These are phyloP conservation scores for Bipolaris bicolor DNA, from an alignment of 2,329 filamentous ascomycete species.

Conservation along the genomic window DNA sequence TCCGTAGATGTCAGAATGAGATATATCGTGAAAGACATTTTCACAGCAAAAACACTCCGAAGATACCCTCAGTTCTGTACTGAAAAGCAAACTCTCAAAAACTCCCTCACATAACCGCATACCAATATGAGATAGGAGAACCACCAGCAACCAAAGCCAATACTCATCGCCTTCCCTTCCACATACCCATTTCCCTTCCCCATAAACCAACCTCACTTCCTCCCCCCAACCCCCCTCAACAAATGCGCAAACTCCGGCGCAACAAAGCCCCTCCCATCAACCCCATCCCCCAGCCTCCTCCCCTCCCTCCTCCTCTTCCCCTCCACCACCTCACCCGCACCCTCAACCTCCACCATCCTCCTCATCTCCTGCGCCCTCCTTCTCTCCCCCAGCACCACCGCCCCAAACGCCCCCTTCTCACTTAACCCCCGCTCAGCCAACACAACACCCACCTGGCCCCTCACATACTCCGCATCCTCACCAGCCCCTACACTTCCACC, in stretches of 20 bases:
- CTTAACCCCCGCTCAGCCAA: background rate
- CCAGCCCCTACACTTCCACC: background rate
- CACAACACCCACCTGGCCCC: slow-evolving; percentile 19
- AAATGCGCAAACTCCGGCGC: slow-evolving; percentile 11
- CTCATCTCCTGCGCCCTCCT: background rate
- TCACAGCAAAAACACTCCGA: too few relatives aligned
- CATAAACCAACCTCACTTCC: background rate
- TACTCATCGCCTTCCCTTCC: background rate
- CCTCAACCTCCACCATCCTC: background rate
- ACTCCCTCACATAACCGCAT: too few relatives aligned
- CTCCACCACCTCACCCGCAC: background rate
- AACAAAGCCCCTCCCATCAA: slow-evolving; percentile 1
- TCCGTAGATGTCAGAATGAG: too few relatives aligned
- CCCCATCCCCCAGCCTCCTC: background rate
- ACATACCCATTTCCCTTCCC: background rate
- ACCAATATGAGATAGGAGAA: too few relatives aligned
- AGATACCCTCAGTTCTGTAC: too few relatives aligned
- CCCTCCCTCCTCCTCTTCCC: background rate
- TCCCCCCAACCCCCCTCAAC: background rate
- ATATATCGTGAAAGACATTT: too few relatives aligned
- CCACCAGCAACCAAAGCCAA: too few relatives aligned
- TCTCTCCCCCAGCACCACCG: background rate
- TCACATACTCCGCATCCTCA: slow-evolving; percentile 15
- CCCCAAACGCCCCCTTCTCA: background rate
- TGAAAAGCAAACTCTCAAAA: too few relatives aligned